These are phyloP conservation scores for Eimeria sp. DNA, from an alignment of 169 alveolate species.

Conservation along the genomic window DNA sequence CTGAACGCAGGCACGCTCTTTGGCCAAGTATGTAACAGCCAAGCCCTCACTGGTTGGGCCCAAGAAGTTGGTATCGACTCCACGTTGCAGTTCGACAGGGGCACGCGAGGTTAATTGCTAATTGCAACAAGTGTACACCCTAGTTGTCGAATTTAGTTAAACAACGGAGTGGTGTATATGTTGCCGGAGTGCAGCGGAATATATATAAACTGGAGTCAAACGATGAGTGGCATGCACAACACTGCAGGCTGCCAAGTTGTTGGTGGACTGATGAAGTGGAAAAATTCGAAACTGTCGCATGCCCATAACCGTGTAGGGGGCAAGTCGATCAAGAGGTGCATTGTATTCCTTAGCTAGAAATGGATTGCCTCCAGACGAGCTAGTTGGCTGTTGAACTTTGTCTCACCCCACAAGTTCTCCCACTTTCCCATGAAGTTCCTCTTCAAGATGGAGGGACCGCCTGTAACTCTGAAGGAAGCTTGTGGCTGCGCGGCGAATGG, in stretches of 20 bases:
- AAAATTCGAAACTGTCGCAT: too few species aligned
- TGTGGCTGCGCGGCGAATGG: not conserved
- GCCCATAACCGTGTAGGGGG: too few species aligned
- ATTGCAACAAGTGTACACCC: not conserved
- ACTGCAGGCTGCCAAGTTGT: not conserved
- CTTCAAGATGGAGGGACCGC: not conserved
- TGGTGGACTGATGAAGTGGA: not conserved
- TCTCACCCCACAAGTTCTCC: not conserved
- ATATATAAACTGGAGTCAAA: not conserved
- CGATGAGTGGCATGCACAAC: not conserved
- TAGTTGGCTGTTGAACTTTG: not conserved
- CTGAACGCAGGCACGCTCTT: too few species aligned
- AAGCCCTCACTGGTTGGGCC: not conserved
- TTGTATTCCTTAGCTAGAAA: not conserved
- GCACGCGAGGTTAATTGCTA: not conserved
- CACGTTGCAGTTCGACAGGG: not conserved
- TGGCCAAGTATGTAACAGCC: not conserved
- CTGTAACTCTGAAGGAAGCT: not conserved
- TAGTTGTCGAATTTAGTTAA: not conserved
- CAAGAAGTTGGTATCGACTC: not conserved
- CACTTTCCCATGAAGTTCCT: not conserved
- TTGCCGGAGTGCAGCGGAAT: too few species aligned
- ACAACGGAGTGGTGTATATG: not conserved
- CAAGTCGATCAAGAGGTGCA: too few species aligned
- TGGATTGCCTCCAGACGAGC: not conserved